Base-by-base conservation (phyloP, 1,284 basidiomycete genomes). In the Neotropicomus parvogracilis region DNA sequence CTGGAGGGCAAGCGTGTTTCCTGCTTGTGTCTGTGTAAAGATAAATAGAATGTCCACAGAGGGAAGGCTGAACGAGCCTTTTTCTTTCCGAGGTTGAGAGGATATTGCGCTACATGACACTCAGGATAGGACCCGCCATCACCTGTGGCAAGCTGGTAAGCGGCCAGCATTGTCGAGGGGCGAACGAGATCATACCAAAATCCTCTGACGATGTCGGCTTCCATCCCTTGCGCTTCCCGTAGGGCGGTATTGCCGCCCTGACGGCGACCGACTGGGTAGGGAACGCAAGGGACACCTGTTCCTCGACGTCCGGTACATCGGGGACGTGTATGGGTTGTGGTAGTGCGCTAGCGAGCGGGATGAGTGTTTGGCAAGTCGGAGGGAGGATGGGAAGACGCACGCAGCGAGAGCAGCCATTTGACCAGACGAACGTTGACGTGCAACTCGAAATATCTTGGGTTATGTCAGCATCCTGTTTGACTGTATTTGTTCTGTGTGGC, bases 101-200 rank as follows among this genome's bases (percentile, higher is more conserved):
- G 95, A 72, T 97, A 99, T 67, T 99, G 95, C 11, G 95, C 95
- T 48, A 97, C 75, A 75, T 95, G 94, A 67, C 95, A 97, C 74
- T 99, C 95, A 1, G 97, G 95, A 70, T 91, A 99, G 45, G 95
- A 81, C 58, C 95, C 95, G 56, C 95, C 95, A 62, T 94, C 92
- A 42, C 84, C 87, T 88, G 57, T 33, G 50, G 20, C 14, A 27
- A 35, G 31, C 36, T 34, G 36, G 40, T 35, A 28, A 52, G 40
- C 13, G 20, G 26, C 26, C 29, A 19, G 38, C 39, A 16, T 29
- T 34, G 20, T 21, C 9, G 32, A 32, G 12, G 19, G 27, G 20
- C 29, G 11, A 37, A 46, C 32, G 24, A 20, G n/a, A 70, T 78
- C n/a, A 37, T 57, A 86, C 87, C 90, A 70, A 88, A 98, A 62